Base-by-base conservation (phyloP, 345 rosid species). In the Gossypium thurberi region DNA sequence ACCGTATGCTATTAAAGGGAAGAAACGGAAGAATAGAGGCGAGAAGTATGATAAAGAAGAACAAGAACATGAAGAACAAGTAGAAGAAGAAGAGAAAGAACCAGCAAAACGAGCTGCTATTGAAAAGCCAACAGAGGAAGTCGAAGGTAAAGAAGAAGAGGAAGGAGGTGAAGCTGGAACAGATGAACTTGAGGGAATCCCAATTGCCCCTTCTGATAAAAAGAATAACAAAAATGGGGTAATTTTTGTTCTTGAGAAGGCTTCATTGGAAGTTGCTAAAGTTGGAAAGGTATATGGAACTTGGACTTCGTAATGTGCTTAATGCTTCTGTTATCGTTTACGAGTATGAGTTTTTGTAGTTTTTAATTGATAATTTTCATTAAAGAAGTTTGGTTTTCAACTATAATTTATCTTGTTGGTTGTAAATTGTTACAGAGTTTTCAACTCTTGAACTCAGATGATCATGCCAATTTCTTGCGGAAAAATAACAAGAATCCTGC, bases 181-280 rank as follows among this genome's bases (percentile, higher is more conserved):
- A 21, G 69, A 76, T 51, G 79, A 74, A n/a, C 82, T 85, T 50
- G 88, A 69, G 28, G 97, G 96, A 21, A 56, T 71, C 50, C 74
- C 74, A 13, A 21, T 71, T 40, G 70, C 58, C 48, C 82, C 80
- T 0, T 66, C 62, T 33, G 80, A 84, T 61, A 56, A 15, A 55
- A 83, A 77, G 11, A 66, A 63, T 3, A 79, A 81, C 25, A 81
- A 82, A 71, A 71, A 82, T 0, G 91, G 90, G 0, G 85, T 89
- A 25, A 79, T 84, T 33, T 94, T 94, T 55, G 89, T 94, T 64
- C 95, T 72, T 23, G 75, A 72, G 87, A 91, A 80, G 73, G 97
- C 96, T 28, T 85, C 93, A 65, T 84, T 94, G 72, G 97, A 91
- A 83, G 94, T 91, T 59, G 97, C 94, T n/a, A 91, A 94, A 85